Evolutionary conservation across 2,329 filamentous ascomycete species (phyloP).

Genomic region (Fusarium dlaminii): DNA sequence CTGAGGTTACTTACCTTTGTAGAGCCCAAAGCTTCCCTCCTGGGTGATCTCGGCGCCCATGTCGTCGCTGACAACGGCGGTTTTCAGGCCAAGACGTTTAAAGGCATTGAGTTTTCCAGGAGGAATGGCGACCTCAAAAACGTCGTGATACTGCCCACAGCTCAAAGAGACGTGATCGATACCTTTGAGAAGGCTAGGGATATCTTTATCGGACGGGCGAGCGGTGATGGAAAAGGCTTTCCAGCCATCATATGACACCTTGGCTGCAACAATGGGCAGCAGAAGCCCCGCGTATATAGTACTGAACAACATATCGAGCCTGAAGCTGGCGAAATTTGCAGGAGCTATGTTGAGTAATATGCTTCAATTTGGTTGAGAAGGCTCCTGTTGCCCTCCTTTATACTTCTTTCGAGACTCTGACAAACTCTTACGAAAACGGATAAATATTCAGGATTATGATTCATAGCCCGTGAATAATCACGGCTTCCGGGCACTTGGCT

Average conservation of each 20-base stretch:
- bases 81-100: slow-evolving; percentile 36
- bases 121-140: slow-evolving; percentile 41
- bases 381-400: background rate
- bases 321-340: too few relatives aligned
- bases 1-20: background rate
- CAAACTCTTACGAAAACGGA: too few relatives aligned
- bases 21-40: slow-evolving; percentile 34
- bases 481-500: too few relatives aligned
- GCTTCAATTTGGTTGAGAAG: background rate
- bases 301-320: slow-evolving; percentile 11
- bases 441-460: background rate
- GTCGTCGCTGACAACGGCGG: slow-evolving; percentile 34
- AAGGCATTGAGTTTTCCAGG: slow-evolving; percentile 37
- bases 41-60: slow-evolving; percentile 39
- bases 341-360: background rate
- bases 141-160: slow-evolving; percentile 34
- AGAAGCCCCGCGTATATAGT: slow-evolving; percentile 3
- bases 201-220: slow-evolving; percentile 13
- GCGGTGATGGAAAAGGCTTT: slow-evolving; percentile 41
- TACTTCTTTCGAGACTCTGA: background rate
- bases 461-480: background rate
- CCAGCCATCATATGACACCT: slow-evolving; percentile 41
- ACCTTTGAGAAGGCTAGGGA: slow-evolving; percentile 21
- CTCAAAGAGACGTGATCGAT: slow-evolving; percentile 39
- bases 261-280: slow-evolving; percentile 23